These are phyloP conservation scores for Odontarrhena argentea DNA, from an alignment of 345 rosid species.

Conservation along the genomic window DNA sequence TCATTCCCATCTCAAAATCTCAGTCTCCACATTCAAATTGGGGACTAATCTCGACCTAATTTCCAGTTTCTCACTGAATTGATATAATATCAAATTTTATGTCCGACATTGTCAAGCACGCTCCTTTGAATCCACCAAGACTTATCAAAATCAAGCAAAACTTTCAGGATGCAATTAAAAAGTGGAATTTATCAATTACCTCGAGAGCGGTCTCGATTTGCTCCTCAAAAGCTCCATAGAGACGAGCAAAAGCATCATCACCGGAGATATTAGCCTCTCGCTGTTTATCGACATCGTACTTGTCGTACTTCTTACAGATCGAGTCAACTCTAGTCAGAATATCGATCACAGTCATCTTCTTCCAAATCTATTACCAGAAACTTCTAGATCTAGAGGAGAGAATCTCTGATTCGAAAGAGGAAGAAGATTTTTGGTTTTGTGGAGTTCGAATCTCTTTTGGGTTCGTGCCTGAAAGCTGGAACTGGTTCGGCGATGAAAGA, in stretches of 20 bases:
- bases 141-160: conserved; percentile 26
- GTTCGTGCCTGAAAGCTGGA: conserved; percentile 17
- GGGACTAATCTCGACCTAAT: conserved; percentile 8
- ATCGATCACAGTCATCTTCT: conserved; percentile 93
- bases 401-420: conserved; percentile 30
- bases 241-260: conserved; percentile 88
- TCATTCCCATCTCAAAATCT: conserved; percentile 4
- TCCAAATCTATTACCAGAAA: conserved; percentile 1
- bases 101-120: conserved; percentile 14
- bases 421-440: conserved; percentile 14
- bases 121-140: background rate
- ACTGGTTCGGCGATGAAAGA: conserved; percentile 26
- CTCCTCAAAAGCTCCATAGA: conserved; percentile 63
- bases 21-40: background rate
- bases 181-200: conserved; percentile 41
- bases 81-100: background rate
- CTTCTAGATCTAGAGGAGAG: conserved; percentile 31
- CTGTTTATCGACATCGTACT: conserved; percentile 88
- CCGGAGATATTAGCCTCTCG: conserved; percentile 81
- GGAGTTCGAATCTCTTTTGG: conserved; percentile 22
- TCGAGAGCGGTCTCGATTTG: conserved; percentile 77
- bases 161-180: background rate
- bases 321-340: conserved; percentile 83
- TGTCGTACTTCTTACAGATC: conserved; percentile 95
- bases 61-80: conserved; percentile 17